phyloP scores from a whole-genome alignment of 257 asterid species.

The Nicotiana tabacum region DNA sequence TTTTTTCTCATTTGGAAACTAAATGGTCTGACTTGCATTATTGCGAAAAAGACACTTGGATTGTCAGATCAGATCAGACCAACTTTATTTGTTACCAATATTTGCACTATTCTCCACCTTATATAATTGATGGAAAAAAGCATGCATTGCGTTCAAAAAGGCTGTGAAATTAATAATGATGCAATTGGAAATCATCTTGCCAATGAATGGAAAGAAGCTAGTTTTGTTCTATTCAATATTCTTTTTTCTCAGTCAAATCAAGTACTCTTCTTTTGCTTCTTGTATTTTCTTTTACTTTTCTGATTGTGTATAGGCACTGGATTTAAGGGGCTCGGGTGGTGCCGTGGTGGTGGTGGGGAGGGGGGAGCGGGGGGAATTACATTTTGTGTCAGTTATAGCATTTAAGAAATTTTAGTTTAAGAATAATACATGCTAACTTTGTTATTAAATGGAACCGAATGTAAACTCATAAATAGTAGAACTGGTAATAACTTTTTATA shows the following conservation, averaged over 20 bases:
- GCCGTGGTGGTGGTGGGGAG: too few relatives aligned
- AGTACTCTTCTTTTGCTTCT: neutral
- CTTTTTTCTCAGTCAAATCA: neutral
- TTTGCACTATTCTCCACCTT: neutral
- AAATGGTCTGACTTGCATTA: neutral
- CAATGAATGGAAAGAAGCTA: neutral
- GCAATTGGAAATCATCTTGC: neutral
- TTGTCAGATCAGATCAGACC: neutral
- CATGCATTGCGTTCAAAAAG: conserved; percentile 6
- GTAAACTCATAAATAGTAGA: too few relatives aligned
- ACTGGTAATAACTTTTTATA: too few relatives aligned
- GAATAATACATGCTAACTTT: too few relatives aligned
- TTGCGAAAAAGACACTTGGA: neutral
- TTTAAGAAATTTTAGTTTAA: too few relatives aligned
- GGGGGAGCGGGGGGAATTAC: too few relatives aligned
- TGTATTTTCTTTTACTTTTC: neutral
- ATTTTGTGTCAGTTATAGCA: too few relatives aligned
- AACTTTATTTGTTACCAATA: neutral
- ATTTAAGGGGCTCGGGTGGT: too few relatives aligned
- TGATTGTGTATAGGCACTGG: neutral
- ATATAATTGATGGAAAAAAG: neutral
- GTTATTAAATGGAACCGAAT: too few relatives aligned
- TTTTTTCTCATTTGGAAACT: neutral
- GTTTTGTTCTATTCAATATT: neutral
- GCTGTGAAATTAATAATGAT: neutral